Base-by-base conservation (phyloP, 345 rosid species). In the Diplotaxis tenuifolia region DNA sequence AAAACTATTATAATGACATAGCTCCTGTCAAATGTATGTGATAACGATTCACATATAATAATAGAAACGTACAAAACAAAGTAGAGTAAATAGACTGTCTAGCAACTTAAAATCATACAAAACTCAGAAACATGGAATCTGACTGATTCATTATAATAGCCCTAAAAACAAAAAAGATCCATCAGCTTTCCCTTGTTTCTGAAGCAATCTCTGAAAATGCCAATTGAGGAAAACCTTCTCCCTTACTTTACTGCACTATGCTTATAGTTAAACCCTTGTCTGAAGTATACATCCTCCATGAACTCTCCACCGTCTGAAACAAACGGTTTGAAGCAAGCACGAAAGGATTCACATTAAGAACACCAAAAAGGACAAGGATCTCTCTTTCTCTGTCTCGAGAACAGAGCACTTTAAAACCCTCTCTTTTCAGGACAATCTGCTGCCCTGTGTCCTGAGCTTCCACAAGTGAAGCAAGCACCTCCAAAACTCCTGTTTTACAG, bases 131-230 rank as follows among this genome's bases (percentile, higher is more conserved):
- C 75, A 76, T 63, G 71, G 75, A 32, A 55, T 54, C 70, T 69
- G 79, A 63, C n/a, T n/a, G n/a, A n/a, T n/a, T 70, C 68, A 56
- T 23, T 54, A 68, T 42, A 56, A 56, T 67, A 60, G 59, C 65
- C 74, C 67, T 60, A 59, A 10, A 58, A 15, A 16, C 4, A 4
- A 15, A 61, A 67, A 68, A 52, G 74, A 53, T 20, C 9, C 22
- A 68, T 75, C 67, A 68, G 70, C 70, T 62, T 68, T 68, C 64
- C 67, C 58, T 38, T 68, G 64, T 68, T 68, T 68, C 79, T 75
- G n/a, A 68, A 69, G 74, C 79, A 75, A 69, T 29, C 70, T 62
- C 79, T 75, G 79, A 75, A 75, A 75, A 60, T 52, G 78, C 78
- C 56, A 67, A 34, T 9, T 18, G 65, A 53, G 70, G 57, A 69